phyloP scores from a whole-genome alignment of 257 asterid species.

The Paraleonurus japonicus region DNA sequence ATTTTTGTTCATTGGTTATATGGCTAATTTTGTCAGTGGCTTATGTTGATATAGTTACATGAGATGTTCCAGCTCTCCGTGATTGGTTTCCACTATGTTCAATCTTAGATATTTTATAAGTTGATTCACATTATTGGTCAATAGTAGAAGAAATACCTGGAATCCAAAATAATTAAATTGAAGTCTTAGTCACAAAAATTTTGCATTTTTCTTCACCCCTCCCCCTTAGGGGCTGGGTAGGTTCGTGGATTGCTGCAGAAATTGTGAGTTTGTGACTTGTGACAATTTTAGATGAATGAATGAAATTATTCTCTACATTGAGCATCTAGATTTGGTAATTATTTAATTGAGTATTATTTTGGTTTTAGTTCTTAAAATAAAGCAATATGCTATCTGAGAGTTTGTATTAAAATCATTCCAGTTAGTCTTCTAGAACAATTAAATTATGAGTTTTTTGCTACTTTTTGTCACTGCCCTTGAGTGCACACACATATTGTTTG shows the following conservation, averaged over 20 bases:
- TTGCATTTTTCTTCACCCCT: background rate
- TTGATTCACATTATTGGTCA: background rate
- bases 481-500: background rate
- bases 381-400: conserved; percentile 8
- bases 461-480: background rate
- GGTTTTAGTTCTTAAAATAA: background rate
- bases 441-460: background rate
- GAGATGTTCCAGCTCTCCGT: background rate
- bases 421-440: background rate
- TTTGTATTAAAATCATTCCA: background rate
- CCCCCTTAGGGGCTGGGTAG: background rate
- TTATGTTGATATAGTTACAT: background rate
- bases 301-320: background rate
- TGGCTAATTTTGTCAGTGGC: background rate
- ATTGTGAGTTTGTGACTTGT: background rate
- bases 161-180: background rate
- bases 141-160: background rate
- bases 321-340: background rate
- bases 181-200: background rate
- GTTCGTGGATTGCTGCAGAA: background rate
- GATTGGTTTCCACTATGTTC: background rate
- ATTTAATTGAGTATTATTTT: background rate
- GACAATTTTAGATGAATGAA: background rate
- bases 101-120: background rate
- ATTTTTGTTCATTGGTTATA: background rate